Conservation (phyloP, 768 basidiomycete species). For the Tephrocybe sp. region DNA sequence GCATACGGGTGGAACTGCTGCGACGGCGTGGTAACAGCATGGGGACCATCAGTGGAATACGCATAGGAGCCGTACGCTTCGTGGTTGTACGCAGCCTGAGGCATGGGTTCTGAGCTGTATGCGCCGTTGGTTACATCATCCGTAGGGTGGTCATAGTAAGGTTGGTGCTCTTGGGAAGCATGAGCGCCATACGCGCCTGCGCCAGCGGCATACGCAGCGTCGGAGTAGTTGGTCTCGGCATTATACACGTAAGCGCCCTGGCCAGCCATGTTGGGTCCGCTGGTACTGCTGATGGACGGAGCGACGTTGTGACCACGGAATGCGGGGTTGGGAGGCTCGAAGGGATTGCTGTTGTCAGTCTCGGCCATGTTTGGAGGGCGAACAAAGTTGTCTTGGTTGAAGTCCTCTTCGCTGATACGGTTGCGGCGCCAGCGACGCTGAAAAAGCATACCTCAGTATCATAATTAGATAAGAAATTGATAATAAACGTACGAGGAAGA, state of each 20-base stretch:
- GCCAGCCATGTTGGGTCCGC: constrained; percentile 36
- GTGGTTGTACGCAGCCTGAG: constrained; percentile 35
- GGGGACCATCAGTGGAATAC: constrained; percentile 30
- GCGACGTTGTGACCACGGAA: constrained; percentile 24
- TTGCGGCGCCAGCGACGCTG: constrained; percentile 37
- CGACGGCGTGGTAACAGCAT: constrained; percentile 25
- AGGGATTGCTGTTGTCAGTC: constrained; percentile 23
- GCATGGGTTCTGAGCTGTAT: constrained; percentile 40
- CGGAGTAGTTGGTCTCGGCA: constrained; percentile 7
- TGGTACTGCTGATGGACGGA: constrained; percentile 27
- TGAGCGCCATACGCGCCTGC: constrained; percentile 17
- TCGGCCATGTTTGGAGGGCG: constrained; percentile 22
- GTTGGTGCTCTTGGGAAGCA: constrained; percentile 36
- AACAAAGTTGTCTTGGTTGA: constrained; percentile 28
- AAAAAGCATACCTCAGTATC: neutral
- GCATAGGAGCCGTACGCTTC: constrained; percentile 44
- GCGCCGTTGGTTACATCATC: constrained; percentile 31
- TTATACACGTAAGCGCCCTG: constrained; percentile 32
- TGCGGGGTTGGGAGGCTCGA: constrained; percentile 25
- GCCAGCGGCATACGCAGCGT: neutral
- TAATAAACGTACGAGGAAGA: constrained; percentile 34
- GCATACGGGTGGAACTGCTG: constrained; percentile 23
- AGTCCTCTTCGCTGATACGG: constrained; percentile 29
- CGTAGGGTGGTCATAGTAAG: constrained; percentile 26
- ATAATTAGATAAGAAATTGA: neutral